These are phyloP conservation scores for Ceratocystiopsis sp. DNA, from an alignment of 2,329 filamentous ascomycete genomes.

Conservation along the genomic window DNA sequence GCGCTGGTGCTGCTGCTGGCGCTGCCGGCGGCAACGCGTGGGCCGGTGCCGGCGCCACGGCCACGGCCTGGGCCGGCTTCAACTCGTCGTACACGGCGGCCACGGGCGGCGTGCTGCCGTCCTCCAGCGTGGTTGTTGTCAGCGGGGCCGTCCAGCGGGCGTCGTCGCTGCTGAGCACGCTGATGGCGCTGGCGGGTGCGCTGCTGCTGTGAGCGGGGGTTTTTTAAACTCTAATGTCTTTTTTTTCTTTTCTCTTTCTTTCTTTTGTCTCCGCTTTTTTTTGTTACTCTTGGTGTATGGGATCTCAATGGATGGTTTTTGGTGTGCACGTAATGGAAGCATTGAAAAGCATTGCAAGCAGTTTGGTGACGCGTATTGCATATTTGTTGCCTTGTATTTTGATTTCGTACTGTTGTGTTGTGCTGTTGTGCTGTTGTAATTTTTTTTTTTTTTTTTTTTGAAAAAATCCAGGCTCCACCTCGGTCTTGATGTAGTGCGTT, in stretches of 20 bases:
- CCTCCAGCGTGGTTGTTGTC: neutral
- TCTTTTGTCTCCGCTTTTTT: neutral
- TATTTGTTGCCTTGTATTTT: too few relatives aligned
- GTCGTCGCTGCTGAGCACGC: constrained; percentile 1
- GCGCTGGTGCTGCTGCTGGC: neutral
- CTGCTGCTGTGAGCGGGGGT: constrained; percentile 3
- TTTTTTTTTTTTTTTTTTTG: too few relatives aligned
- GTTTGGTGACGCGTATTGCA: too few relatives aligned
- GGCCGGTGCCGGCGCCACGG: neutral
- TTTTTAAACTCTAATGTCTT: neutral
- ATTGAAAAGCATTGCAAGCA: too few relatives aligned
- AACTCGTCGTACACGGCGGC: neutral
- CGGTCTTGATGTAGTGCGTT: too few relatives aligned
- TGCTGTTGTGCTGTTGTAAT: too few relatives aligned
- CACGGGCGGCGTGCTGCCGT: too few relatives aligned
- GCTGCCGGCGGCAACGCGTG: neutral
- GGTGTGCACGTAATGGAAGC: too few relatives aligned
- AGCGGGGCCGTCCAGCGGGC: constrained; percentile 6
- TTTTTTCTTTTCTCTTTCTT: neutral
- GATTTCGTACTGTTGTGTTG: too few relatives aligned
- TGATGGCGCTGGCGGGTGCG: constrained; percentile 4
- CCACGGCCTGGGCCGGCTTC: neutral
- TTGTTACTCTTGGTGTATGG: neutral
- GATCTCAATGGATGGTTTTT: too few relatives aligned
- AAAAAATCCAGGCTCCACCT: too few relatives aligned